Conservation (phyloP, 1,284 basidiomycete species). For the Entoloma clypeatum region DNA sequence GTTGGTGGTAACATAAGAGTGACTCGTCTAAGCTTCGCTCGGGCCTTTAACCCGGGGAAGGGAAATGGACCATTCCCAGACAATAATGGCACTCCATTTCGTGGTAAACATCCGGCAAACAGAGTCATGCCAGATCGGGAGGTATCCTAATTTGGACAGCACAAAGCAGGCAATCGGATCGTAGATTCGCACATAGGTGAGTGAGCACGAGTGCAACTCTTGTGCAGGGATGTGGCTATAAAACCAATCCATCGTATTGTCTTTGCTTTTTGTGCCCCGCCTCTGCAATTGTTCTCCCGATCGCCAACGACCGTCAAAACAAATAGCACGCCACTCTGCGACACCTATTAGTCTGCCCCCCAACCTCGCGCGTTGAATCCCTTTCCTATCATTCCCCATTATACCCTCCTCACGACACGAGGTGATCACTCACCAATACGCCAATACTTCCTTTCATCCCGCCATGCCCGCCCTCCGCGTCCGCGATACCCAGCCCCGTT, state of each 20-base stretch:
- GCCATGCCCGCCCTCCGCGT: slow-evolving; percentile 73
- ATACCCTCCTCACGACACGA: slow-evolving; percentile 17
- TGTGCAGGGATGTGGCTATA: slow-evolving; percentile 56
- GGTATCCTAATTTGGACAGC: slow-evolving; percentile 31
- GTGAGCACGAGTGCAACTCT: no score
- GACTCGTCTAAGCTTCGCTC: slow-evolving; percentile 5
- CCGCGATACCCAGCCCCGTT: slow-evolving; percentile 61
- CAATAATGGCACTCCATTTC: slow-evolving; percentile 37
- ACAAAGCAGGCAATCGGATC: slow-evolving; percentile 39
- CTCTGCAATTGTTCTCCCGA: slow-evolving; percentile 58
- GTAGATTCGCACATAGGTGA: slow-evolving; percentile 30
- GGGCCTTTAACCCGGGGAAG: slow-evolving; percentile 15
- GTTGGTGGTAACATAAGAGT: no score
- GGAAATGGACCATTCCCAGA: slow-evolving; percentile 14
- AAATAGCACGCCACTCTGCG: slow-evolving; percentile 38
- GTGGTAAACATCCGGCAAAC: slow-evolving; percentile 32
- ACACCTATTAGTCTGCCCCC: slow-evolving; percentile 42
- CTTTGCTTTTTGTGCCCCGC: slow-evolving; percentile 56
- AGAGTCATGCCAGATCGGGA: slow-evolving; percentile 32
- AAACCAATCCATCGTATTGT: slow-evolving; percentile 52
- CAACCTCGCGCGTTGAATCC: slow-evolving; percentile 29
- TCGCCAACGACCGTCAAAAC: slow-evolving; percentile 44
- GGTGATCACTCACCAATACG: slow-evolving; percentile 16
- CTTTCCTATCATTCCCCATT: slow-evolving; percentile 25
- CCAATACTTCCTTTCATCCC: slow-evolving; percentile 7